Evolutionary conservation across 2,329 filamentous ascomycete species (phyloP).

Genomic region (Fusarium caatingaense): DNA sequence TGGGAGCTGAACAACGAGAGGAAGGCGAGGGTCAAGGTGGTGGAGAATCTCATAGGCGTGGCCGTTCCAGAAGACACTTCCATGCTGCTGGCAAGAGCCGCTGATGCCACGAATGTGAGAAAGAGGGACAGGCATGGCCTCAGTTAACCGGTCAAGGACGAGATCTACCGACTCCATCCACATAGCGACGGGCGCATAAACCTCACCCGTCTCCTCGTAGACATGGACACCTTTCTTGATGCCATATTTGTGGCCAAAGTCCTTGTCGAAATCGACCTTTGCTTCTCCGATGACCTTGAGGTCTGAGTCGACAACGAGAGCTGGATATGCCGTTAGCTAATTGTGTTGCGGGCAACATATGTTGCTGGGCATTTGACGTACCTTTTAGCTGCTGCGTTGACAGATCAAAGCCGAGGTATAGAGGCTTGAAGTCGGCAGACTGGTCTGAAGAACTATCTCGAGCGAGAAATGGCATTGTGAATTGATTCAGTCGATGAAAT

Average conservation of each 20-base stretch:
- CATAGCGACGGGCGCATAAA: conserved; percentile 91
- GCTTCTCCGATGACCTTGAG: conserved; percentile 85
- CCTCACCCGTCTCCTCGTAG: conserved; percentile 85
- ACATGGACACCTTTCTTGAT: conserved; percentile 89
- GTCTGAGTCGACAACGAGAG: conserved; percentile 84
- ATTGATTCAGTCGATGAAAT: neutral
- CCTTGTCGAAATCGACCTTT: conserved; percentile 94
- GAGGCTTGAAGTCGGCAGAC: conserved; percentile 57
- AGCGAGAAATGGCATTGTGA: conserved; percentile 31
- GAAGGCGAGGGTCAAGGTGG: conserved; percentile 67
- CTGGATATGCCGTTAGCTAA: conserved; percentile 56
- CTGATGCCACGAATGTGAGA: conserved; percentile 82
- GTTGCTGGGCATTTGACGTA: conserved; percentile 45
- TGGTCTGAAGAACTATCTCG: conserved; percentile 6
- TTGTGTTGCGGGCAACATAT: neutral
- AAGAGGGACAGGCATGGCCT: conserved; percentile 73
- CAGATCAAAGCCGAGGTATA: conserved; percentile 94
- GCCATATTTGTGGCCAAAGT: conserved; percentile 78
- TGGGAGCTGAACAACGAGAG: conserved; percentile 78
- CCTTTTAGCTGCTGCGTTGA: conserved; percentile 98
- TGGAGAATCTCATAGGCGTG: conserved; percentile 74
- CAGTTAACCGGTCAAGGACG: conserved; percentile 78
- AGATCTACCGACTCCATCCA: conserved; percentile 94
- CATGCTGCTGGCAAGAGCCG: conserved; percentile 96
- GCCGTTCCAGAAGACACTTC: conserved; percentile 91